These are phyloP conservation scores for Podospora pseudopauciseta DNA, from an alignment of 495 filamentous ascomycete genomes.

Conservation along the genomic window DNA sequence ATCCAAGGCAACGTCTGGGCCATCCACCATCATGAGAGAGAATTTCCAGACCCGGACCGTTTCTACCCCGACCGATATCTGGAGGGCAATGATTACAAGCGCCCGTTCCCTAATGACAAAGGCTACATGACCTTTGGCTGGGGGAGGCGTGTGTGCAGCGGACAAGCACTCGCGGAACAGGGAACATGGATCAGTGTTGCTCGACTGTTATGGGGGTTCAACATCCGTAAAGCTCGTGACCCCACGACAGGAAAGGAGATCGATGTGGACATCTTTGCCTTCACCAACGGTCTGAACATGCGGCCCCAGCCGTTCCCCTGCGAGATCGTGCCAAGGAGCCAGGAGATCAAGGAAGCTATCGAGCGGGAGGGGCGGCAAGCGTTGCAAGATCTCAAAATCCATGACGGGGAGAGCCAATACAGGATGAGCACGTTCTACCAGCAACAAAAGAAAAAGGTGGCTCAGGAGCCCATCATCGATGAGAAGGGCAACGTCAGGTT, in stretches of 20 bases:
- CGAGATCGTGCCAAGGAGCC: slow-evolving; percentile 45
- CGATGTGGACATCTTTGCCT: slow-evolving; percentile 51
- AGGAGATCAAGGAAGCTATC: slow-evolving; percentile 50
- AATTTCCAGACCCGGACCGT: slow-evolving; percentile 59
- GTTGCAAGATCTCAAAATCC: slow-evolving; percentile 48
- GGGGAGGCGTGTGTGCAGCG: slow-evolving; percentile 58
- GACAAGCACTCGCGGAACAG: slow-evolving; percentile 57
- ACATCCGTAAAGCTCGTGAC: slow-evolving; percentile 48
- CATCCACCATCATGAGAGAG: slow-evolving; percentile 60
- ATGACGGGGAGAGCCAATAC: slow-evolving; percentile 58
- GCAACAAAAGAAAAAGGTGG: slow-evolving; percentile 31
- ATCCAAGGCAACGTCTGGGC: slow-evolving; percentile 63
- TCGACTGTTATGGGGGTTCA: slow-evolving; percentile 54
- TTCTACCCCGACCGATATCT: slow-evolving; percentile 52
- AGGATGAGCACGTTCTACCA: slow-evolving; percentile 53
- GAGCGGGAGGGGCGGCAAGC: slow-evolving; percentile 54
- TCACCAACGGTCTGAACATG: slow-evolving; percentile 55
- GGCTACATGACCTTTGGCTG: slow-evolving; percentile 65
- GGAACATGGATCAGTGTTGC: slow-evolving; percentile 55
- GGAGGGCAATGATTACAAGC: slow-evolving; percentile 42
- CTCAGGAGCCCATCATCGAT: slow-evolving; percentile 31
- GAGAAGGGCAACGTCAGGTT: slow-evolving; percentile 30
- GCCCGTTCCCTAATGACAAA: slow-evolving; percentile 56
- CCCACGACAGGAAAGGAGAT: slow-evolving; percentile 46
- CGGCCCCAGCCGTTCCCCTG: slow-evolving; percentile 53